Base-by-base conservation (phyloP, 768 basidiomycete species). In the Mycena albidolilacea region DNA sequence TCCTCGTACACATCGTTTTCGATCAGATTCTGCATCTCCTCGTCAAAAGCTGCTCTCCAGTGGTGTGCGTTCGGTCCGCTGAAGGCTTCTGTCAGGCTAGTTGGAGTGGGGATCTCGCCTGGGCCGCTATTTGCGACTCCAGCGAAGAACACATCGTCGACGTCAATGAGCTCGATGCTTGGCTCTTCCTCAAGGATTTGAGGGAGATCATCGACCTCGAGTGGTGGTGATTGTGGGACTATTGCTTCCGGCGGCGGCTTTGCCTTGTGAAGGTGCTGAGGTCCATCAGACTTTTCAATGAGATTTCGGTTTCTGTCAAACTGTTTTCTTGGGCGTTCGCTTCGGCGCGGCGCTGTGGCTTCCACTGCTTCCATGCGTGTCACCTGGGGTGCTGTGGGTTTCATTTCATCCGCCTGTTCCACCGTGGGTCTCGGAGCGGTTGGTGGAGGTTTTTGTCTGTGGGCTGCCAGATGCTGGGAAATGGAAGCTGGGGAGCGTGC, bases 71-170 rank as follows among this genome's bases (percentile, higher is more conserved):
- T 35, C 35, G 6, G 57, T 17, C 30, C 14, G 57, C 57, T 37
- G 57, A 58, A 38, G 6, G 57, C 57, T 15, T 58, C 57, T 17
- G 57, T 17, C 2, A 38, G 57, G 15, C 14, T 38, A 6, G 5
- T 17, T 6, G 57, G 57, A 38, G 15, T 38, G 6, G 21, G 57
- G 3, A 23, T 23, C 23, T 57, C 55, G 55, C 30, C 15, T 5
- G 55, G 55, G 30, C 55, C 55, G 55, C 55, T 57, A 30, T 57
- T 57, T 57, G 30, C 55, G 10, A 57, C 15, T 30, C 55, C 55
- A 35, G 57, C 57, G 6, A 58, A 38, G 57, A 58, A 58, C 17
- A 38, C 35, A 35, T 58, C 55, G 30, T 57, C 55, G 12, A 57
- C 55, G 30, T 57, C 55, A 11, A 35, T 30, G 6, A 57, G 55